Evolutionary conservation across 2,329 filamentous ascomycete genomes (phyloP), one percentile per base, ranked within the genome.

Genomic region (Eurotiales sp.): DNA sequence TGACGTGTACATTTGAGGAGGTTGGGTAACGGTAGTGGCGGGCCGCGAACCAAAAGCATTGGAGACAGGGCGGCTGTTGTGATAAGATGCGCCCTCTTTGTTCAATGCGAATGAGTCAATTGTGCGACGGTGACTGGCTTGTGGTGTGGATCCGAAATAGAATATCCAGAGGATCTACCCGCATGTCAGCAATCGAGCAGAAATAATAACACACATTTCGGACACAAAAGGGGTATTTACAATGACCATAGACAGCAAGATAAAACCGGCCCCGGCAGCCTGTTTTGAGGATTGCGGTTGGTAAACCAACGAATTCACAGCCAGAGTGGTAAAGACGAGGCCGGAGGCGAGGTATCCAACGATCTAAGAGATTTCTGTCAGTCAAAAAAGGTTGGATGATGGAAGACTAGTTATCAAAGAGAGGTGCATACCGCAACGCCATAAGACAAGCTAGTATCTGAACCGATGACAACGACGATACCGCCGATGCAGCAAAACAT

Each of bases 151-250:
- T 63, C 93, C 93, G 64, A 96, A 99, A 77, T 97, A 97, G 73
- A 97, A 95, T 61, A 96, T 96, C 93, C 93, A 99, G 54, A 97
- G 83, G 61, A 96, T 88, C 91, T 96, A 61, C n/a, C 17, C n/a
- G 23, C 5, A 19, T 4, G 25, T 46, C 45, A 55, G 36, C 17
- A 36, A 48, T 29, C 11, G 34, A 30, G 8, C 30, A 15, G 17
- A 58, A 29, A 59, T 58, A 43, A 14, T 3, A 32, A 12, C 25
- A 15, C 8, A 21, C 19, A 14, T 14, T 14, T 23, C 12, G n/a
- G 4, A 25, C 22, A 15, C n/a, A 8, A 11, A 37, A 37, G 34
- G 5, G 7, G 3, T 23, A 77, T 88, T 64, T 82, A 96, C 91
- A 60, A 87, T 83, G 50, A 96, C 85, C 83, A 97, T 96, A 53